Base-by-base conservation (phyloP, 1,139 yeast species). In the Saccharomyces pastorianus region DNA sequence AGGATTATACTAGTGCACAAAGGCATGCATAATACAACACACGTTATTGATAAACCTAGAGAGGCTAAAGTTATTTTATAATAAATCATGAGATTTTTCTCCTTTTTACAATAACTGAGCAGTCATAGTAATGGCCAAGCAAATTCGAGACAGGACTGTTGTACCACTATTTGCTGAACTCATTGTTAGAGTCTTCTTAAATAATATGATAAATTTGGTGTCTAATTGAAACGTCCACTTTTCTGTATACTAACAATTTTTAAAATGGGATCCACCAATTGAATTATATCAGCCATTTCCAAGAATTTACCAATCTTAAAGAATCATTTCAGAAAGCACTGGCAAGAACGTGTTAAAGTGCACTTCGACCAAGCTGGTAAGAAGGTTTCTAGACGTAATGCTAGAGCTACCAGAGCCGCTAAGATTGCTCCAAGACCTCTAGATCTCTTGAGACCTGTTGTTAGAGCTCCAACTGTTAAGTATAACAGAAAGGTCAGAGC, bases 401-500 rank as follows among this genome's bases (percentile, higher is more conserved):
- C 96, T 68, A 88, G 99, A 81, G 88, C 88, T 76, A 73, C 86
- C 73, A 90, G 88, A 83, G 96, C 97, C 70, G 96, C 97, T 73
- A 81, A 81, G 77, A 80, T 86, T 73, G 98, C 99, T 72, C 99
- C 99, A 80, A 91, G 88, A 76, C 99, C 99, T 71, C 81, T 93
- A 76, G 99, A 93, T 76, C 77, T 85, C 67, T 84, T 93, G 76
- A 88, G 98, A 83, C 99, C 99, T 71, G 82, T 90, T 71, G 98
- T 93, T 72, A 89, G 98, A 83, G 95, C 95, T 73, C 98, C 98
- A 79, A 91, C 99, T 70, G 79, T 89, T 82, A 88, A 83, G 81
- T 93, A 93, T 91, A 93, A 93, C 96, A 89, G 97, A 85, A 93
- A 91, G 82, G 90, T 91, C 70, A 90, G 99, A 84, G 96, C 96